A percentile compares a stretch with the other conserved stretches of the same genome.
phyloP scores from a whole-genome alignment of 768 basidiomycete species.

The Leccinellum albellum region DNA sequence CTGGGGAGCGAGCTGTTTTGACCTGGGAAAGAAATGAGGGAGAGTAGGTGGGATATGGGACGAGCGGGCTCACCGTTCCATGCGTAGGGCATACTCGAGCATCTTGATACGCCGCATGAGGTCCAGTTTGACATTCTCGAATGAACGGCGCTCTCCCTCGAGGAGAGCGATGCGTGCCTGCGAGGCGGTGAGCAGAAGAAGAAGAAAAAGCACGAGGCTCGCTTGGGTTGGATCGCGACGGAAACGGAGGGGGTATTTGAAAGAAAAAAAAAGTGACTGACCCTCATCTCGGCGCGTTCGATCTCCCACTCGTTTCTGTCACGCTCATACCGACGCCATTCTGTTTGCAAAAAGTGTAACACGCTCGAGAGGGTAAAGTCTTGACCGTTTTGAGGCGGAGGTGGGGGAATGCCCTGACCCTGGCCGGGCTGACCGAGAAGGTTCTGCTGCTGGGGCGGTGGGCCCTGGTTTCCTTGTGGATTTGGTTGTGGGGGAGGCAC shows the following conservation, averaged over 20 bases:
- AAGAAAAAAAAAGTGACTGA: constrained; percentile 39
- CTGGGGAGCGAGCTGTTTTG: constrained; percentile 69
- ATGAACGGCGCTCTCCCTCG: constrained; percentile 94
- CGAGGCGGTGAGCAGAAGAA: constrained; percentile 10
- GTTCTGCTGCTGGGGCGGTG: constrained; percentile 53
- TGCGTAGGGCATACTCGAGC: constrained; percentile 94
- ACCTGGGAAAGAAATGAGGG: constrained; percentile 42
- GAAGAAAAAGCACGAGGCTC: neutral
- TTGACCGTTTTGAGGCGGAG: constrained; percentile 81
- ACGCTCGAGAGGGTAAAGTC: constrained; percentile 93
- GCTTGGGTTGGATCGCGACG: neutral
- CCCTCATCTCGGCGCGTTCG: constrained; percentile 98
- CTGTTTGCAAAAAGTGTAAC: constrained; percentile 95
- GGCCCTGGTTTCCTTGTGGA: constrained; percentile 35
- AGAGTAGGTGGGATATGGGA: constrained; percentile 1
- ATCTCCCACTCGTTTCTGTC: constrained; percentile 99
- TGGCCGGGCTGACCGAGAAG: constrained; percentile 53
- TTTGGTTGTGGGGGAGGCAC: constrained; percentile 51
- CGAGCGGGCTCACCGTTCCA: constrained; percentile 75
- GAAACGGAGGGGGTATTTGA: neutral
- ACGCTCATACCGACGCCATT: constrained; percentile 96
- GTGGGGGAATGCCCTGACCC: constrained; percentile 59
- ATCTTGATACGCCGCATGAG: constrained; percentile 97
- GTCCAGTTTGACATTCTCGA: constrained; percentile 95
- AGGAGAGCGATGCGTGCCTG: constrained; percentile 96